Evolutionary conservation across 2,329 filamentous ascomycete genomes (phyloP), one percentile per base, ranked within the genome.

Genomic region (Didymella sp.): DNA sequence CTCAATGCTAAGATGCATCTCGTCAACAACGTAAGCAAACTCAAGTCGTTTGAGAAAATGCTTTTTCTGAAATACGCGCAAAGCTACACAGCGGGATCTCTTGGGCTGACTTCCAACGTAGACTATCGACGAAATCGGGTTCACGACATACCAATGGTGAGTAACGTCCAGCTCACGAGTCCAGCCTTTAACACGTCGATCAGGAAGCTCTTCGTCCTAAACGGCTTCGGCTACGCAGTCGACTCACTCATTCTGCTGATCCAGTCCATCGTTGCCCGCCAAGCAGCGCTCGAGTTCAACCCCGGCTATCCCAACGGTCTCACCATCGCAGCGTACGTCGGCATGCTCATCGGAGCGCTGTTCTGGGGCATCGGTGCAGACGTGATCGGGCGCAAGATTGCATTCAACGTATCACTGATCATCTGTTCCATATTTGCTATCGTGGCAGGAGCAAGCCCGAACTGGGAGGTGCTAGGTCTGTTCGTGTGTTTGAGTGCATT

Each of bases 361-460:
- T 89, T 90, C 74, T 91, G 88, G 87, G 88, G 88, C 21, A 74
- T 89, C 27, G 81, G 81, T 3, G 87, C 87, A 21, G 88, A 91
- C 66, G 81, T 90, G 30, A 86, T 90, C 58, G 88, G 88, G 6
- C 81, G 88, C 40, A 84, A 84, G 60, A 85, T 84, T 62, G 88
- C 88, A 5, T 91, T 91, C 77, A 90, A 90, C 66, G 76, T 85
- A 21, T 86, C 85, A 2, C 78, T 90, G 11, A 81, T 90, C 64
- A 79, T 89, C 54, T 87, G 84, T 66, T 83, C 85, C 4, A 70
- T 85, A 6, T 86, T 87, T 45, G 83, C 82, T 27, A 84, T 90
- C 51, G 77, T 89, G 0, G 88, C 87, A 0, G 89, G 88, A 4
- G 85, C 84, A 1, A 82, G 85, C 56, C 88, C 89, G 1, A 89